phyloP scores from a whole-genome alignment of 2,329 filamentous ascomycete genomes.

The Phyllosticta ampelicida region DNA sequence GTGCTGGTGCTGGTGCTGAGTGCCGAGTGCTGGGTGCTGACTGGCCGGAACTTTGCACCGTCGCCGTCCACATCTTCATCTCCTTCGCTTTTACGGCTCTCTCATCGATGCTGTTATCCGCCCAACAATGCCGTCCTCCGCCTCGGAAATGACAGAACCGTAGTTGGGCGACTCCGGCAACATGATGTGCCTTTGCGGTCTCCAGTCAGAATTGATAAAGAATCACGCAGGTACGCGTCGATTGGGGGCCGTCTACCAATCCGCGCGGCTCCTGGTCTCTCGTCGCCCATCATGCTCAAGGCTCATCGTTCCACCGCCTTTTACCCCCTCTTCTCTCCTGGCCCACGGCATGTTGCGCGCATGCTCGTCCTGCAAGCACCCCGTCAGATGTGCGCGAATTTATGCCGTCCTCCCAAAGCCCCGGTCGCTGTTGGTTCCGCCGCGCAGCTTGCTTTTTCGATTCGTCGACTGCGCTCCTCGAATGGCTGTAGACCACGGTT shows the following conservation, averaged over 20 bases:
- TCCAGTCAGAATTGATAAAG: not conserved
- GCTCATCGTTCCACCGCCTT: not conserved
- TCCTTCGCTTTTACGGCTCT: not conserved
- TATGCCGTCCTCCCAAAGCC: not conserved
- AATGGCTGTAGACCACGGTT: slow-evolving; percentile 2
- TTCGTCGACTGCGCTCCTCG: not conserved
- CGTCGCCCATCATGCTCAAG: not conserved
- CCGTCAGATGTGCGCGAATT: not conserved
- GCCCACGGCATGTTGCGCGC: not conserved
- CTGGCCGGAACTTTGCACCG: not conserved
- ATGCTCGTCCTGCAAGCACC: not conserved
- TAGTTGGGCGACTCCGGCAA: not conserved
- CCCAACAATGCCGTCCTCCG: not conserved
- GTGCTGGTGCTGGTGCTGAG: too few species aligned
- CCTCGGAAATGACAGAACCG: not conserved
- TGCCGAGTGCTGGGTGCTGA: not conserved
- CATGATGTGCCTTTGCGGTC: not conserved
- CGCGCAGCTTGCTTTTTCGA: not conserved
- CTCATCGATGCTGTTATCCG: not conserved
- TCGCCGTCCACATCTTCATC: not conserved
- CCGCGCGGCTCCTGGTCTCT: not conserved
- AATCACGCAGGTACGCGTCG: not conserved
- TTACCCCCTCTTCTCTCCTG: not conserved
- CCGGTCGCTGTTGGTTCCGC: not conserved
- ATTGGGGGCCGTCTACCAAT: not conserved